A percentile compares a stretch with the other conserved stretches of the same genome.
Conservation (phyloP, 352 stramenopile genomes). For the Sclerospora graminicola region DNA sequence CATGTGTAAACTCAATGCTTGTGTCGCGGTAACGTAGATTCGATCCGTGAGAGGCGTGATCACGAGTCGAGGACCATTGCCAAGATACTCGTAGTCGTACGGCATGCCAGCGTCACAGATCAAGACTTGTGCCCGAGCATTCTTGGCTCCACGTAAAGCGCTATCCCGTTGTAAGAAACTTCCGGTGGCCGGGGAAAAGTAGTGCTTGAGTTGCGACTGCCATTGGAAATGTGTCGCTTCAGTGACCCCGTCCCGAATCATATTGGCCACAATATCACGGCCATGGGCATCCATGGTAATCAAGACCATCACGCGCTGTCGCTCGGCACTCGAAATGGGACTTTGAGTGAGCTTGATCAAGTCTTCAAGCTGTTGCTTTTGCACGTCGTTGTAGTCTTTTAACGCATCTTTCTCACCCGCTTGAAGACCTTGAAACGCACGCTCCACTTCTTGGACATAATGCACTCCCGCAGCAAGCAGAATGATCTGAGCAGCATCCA, state of each 20-base stretch:
- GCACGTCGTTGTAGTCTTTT: conserved; percentile 85
- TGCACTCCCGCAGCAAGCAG: conserved; percentile 87
- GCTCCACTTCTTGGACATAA: no score
- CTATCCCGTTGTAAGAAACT: conserved; percentile 87
- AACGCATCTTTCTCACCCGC: conserved; percentile 80
- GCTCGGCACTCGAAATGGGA: conserved; percentile 87
- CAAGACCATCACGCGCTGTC: conserved; percentile 91
- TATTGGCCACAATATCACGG: conserved; percentile 92
- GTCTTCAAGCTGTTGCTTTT: conserved; percentile 90
- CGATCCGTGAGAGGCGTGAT: conserved; percentile 94
- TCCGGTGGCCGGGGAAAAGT: conserved; percentile 81
- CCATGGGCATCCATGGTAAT: conserved; percentile 95
- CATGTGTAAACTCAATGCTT: conserved; percentile 91
- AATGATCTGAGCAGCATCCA: conserved; percentile 94
- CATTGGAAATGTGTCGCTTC: conserved; percentile 87
- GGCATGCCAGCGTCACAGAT: conserved; percentile 91
- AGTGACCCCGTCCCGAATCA: conserved; percentile 86
- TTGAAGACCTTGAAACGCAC: no score
- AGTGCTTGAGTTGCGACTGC: conserved; percentile 94
- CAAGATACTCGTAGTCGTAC: conserved; percentile 96
- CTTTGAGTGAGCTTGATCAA: conserved; percentile 89
- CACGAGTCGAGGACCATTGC: conserved; percentile 90
- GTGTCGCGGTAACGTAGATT: conserved; percentile 94
- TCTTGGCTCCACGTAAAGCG: conserved; percentile 75
- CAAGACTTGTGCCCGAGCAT: conserved; percentile 72